These are phyloP conservation scores for Penicillium paneum DNA, from an alignment of 2,329 filamentous ascomycete species.

Conservation along the genomic window DNA sequence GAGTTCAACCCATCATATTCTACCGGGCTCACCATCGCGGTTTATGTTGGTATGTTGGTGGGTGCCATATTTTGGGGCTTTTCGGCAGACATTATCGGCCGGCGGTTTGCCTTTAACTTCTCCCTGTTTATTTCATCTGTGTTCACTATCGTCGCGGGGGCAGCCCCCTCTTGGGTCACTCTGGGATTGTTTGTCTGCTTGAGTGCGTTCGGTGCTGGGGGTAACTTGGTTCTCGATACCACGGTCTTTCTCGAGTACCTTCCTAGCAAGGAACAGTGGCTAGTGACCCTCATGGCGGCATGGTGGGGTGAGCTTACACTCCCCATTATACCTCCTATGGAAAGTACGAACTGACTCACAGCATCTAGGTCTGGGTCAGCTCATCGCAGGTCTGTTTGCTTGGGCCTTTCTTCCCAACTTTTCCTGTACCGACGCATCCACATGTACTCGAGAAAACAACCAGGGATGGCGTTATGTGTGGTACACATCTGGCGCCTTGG, in stretches of 20 bases:
- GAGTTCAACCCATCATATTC: constrained; percentile 29
- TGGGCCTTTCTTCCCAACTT: constrained; percentile 53
- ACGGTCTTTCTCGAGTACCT: constrained; percentile 59
- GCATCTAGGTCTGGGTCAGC: constrained; percentile 41
- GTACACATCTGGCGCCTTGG: constrained; percentile 52
- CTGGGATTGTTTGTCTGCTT: constrained; percentile 63
- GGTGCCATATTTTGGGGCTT: constrained; percentile 65
- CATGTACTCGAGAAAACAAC: constrained; percentile 53
- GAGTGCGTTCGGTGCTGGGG: constrained; percentile 62
- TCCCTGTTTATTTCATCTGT: constrained; percentile 62
- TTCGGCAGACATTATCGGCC: constrained; percentile 64
- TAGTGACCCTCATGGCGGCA: constrained; percentile 39
- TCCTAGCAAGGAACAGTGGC: constrained; percentile 60
- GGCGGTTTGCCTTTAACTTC: constrained; percentile 66
- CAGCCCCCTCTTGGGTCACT: constrained; percentile 63
- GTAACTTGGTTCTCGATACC: constrained; percentile 62
- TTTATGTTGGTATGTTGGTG: constrained; percentile 43
- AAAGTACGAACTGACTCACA: neutral
- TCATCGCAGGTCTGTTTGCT: constrained; percentile 53
- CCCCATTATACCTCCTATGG: neutral
- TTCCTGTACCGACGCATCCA: constrained; percentile 45
- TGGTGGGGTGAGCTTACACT: constrained; percentile 31
- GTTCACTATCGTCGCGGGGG: constrained; percentile 63
- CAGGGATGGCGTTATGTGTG: constrained; percentile 58
- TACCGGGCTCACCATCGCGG: constrained; percentile 40